These are phyloP conservation scores for Jaapia argillacea DNA, from an alignment of 768 basidiomycete genomes.

Conservation along the genomic window DNA sequence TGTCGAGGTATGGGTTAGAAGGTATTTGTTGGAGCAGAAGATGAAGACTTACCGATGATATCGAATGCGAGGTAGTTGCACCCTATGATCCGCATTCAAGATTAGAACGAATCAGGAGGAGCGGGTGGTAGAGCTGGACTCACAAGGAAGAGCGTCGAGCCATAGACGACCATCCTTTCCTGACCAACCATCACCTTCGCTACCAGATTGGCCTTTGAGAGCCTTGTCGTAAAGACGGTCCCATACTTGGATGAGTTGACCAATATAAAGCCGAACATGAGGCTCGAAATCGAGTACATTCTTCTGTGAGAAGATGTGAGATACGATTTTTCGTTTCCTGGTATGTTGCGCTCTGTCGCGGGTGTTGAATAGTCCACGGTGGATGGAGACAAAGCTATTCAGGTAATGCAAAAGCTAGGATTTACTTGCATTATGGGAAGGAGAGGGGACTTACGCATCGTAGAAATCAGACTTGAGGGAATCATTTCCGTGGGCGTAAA, in stretches of 20 bases:
- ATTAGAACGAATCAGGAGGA: constrained; percentile 5
- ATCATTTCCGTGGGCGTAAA: constrained; percentile 34
- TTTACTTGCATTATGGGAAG: too few relatives aligned
- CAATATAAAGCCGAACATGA: constrained; percentile 53
- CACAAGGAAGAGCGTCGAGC: constrained; percentile 68
- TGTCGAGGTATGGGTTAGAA: too few relatives aligned
- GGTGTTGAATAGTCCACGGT: constrained; percentile 68
- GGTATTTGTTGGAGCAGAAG: too few relatives aligned
- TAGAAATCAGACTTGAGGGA: constrained; percentile 34
- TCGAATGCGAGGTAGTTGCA: constrained; percentile 60
- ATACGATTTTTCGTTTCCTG: constrained; percentile 86
- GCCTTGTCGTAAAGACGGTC: constrained; percentile 54
- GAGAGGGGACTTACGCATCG: too few relatives aligned
- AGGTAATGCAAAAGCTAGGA: too few relatives aligned
- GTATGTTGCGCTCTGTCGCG: constrained; percentile 71
- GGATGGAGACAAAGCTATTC: constrained; percentile 71
- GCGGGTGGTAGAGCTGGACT: constrained; percentile 14
- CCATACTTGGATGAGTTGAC: constrained; percentile 60
- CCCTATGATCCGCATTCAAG: too few relatives aligned
- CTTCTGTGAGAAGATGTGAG: constrained; percentile 79
- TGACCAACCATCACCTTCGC: constrained; percentile 54
- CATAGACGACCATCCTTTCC: constrained; percentile 55
- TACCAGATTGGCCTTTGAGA: constrained; percentile 40
- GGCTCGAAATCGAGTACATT: constrained; percentile 82
- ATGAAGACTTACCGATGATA: too few relatives aligned